Evolutionary conservation across 805 yeast species (phyloP).

Genomic region (Blastobotrys attinorum): DNA sequence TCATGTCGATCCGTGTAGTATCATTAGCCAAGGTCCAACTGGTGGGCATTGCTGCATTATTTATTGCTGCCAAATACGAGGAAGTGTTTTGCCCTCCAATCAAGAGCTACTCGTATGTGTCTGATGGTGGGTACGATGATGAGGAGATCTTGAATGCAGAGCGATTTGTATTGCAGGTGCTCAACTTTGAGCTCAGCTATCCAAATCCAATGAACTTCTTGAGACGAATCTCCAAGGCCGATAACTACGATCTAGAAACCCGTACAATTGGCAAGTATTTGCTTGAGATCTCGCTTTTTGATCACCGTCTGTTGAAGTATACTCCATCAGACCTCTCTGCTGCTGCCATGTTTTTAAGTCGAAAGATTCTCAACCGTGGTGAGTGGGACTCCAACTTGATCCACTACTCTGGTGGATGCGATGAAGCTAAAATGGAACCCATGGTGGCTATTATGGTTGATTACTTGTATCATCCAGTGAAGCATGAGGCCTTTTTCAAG

Average conservation of each 20-base stretch:
- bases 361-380: constrained; percentile 55
- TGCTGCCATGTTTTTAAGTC: constrained; percentile 76
- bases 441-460: constrained; percentile 68
- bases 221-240: constrained; percentile 84
- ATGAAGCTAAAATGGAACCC: constrained; percentile 61
- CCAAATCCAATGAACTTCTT: constrained; percentile 89
- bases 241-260: constrained; percentile 75
- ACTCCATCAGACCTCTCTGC: constrained; percentile 80
- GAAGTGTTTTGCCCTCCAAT: constrained; percentile 86
- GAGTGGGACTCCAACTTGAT: constrained; percentile 83
- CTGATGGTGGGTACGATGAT: constrained; percentile 77
- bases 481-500: constrained; percentile 86
- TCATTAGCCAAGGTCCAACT: constrained; percentile 75
- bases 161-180: constrained; percentile 60
- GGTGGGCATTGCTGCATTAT: constrained; percentile 75
- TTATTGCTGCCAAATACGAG: constrained; percentile 89
- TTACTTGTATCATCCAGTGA: constrained; percentile 67
- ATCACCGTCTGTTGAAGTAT: constrained; percentile 62
- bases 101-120: constrained; percentile 75
- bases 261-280: constrained; percentile 82
- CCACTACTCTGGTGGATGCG: constrained; percentile 88
- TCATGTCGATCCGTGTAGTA: constrained; percentile 65
- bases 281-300: constrained; percentile 69
- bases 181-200: constrained; percentile 68
- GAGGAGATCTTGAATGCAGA: constrained; percentile 81